phyloP scores from a whole-genome alignment of 164 flowering plant species.

The Cinnamomum micranthum region DNA sequence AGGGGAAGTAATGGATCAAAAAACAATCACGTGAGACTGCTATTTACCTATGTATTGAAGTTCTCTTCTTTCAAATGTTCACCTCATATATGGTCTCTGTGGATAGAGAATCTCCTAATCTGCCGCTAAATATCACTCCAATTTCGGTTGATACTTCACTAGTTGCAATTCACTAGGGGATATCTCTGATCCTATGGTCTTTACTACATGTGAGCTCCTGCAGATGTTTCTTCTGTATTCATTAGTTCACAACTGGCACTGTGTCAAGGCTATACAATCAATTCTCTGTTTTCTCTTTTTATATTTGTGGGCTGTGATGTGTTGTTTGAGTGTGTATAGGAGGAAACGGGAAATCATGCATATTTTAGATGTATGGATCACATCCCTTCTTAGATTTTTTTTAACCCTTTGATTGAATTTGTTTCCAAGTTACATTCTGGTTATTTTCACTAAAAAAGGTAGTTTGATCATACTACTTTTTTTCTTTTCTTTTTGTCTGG shows the following conservation, averaged over 20 bases:
- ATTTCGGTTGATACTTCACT: neutral
- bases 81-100: neutral
- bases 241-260: neutral
- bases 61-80: no score
- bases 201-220: neutral
- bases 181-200: no score
- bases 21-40: no score
- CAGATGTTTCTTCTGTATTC: neutral
- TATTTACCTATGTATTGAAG: no score
- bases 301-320: neutral
- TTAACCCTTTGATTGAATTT: neutral
- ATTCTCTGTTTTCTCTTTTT: neutral
- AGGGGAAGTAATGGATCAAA: no score
- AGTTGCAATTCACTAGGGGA: neutral
- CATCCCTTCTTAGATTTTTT: no score
- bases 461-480: no score
- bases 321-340: no score
- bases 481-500: conserved; percentile 6
- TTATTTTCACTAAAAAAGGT: no score
- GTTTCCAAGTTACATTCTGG: neutral
- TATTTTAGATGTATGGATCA: no score
- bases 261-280: neutral
- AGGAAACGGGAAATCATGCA: no score
- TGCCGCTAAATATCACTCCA: neutral
- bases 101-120: neutral